Evolutionary conservation across 73 alveolate species (phyloP).

Genomic region (Paramecium biaurelia): DNA sequence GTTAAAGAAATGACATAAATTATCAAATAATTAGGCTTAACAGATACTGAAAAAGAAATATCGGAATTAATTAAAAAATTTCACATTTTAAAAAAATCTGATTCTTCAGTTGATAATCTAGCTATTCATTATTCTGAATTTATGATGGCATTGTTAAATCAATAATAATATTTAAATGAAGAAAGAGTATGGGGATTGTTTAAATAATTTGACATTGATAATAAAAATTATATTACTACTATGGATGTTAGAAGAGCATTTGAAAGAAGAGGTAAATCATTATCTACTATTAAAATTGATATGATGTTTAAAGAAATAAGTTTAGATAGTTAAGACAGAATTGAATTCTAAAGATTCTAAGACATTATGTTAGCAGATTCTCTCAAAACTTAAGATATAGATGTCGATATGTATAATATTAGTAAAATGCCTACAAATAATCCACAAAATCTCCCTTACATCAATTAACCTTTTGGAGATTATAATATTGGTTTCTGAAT

Average conservation of each 20-base stretch:
- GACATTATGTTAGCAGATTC: neutral
- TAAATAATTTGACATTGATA: slow-evolving; percentile 45
- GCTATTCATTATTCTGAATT: slow-evolving; percentile 55
- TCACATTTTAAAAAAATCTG: neutral
- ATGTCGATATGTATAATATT: neutral
- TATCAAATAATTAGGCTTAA: slow-evolving; percentile 19
- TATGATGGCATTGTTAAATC: slow-evolving; percentile 31
- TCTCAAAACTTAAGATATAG: neutral
- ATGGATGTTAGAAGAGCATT: slow-evolving; percentile 33
- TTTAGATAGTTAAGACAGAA: neutral
- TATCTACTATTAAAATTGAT: neutral
- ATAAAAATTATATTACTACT: slow-evolving; percentile 43
- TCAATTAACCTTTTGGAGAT: neutral
- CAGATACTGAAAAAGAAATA: slow-evolving; percentile 41
- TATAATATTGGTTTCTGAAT: neutral
- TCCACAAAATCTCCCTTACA: neutral
- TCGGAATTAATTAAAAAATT: neutral
- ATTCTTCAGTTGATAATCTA: neutral
- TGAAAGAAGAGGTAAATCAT: slow-evolving; percentile 53
- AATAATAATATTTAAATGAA: slow-evolving; percentile 35
- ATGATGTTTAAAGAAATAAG: slow-evolving; percentile 33
- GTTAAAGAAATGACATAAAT: slow-evolving; percentile 11
- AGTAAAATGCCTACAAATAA: neutral
- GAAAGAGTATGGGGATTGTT: slow-evolving; percentile 52
- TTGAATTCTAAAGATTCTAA: neutral